Evolutionary conservation across 139 green algal genomes (phyloP).

Genomic region (Zygnema circumcarinatum): DNA sequence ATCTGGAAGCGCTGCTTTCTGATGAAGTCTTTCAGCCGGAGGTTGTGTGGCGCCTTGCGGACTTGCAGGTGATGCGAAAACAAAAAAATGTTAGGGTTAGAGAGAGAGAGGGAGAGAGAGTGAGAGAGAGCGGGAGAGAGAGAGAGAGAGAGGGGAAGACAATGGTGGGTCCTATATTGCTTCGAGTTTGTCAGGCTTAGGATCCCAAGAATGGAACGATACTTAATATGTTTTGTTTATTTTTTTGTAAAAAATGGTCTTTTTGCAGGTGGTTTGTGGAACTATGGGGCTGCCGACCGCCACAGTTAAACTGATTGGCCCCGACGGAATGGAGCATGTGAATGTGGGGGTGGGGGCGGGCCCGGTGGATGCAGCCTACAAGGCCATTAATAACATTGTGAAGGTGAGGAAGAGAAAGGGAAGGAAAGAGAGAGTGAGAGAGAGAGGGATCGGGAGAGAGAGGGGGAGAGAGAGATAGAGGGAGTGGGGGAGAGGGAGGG

Average conservation of each 20-base stretch:
- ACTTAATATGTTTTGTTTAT: conserved; percentile 7
- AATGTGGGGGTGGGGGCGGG: conserved; percentile 82
- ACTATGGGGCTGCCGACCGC: conserved; percentile 90
- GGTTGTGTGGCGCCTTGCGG: conserved; percentile 84
- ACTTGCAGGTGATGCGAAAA: conserved; percentile 86
- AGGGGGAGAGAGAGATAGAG: too few relatives aligned
- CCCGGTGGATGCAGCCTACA: conserved; percentile 95
- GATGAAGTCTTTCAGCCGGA: conserved; percentile 82
- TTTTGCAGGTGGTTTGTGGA: conserved; percentile 85
- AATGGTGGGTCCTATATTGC: too few relatives aligned
- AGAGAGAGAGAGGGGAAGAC: too few relatives aligned
- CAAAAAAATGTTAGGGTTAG: too few relatives aligned
- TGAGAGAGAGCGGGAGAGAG: too few relatives aligned
- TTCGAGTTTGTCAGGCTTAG: too few relatives aligned
- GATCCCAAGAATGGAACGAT: too few relatives aligned
- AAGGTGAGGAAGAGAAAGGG: too few relatives aligned
- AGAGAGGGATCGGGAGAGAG: too few relatives aligned
- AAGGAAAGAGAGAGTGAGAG: too few relatives aligned
- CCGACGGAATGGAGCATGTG: conserved; percentile 80
- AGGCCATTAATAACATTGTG: conserved; percentile 72
- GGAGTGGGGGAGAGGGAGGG: background rate
- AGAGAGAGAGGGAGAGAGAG: too few relatives aligned
- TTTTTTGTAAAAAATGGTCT: background rate
- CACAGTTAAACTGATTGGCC: conserved; percentile 90
- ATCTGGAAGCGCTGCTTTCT: conserved; percentile 89